These are phyloP conservation scores for Brassica juncea DNA, from an alignment of 345 rosid genomes.

Conservation along the genomic window DNA sequence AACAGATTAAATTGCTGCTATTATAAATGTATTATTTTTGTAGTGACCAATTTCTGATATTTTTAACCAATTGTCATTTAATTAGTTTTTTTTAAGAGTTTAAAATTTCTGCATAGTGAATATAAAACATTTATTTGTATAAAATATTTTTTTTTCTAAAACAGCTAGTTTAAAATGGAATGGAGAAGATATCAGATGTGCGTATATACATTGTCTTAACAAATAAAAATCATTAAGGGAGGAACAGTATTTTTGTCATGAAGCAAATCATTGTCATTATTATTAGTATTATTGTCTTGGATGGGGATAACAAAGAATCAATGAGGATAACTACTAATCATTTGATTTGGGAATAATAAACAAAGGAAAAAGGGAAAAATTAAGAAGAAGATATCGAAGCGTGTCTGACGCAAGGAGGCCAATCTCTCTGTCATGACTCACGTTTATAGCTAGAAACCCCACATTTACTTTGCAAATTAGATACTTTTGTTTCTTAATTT, in stretches of 20 bases:
- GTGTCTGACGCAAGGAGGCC: slow-evolving; percentile 41
- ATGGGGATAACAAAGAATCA: slow-evolving; percentile 23
- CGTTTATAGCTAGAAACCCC: slow-evolving; percentile 25
- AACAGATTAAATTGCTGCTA: too few relatives aligned
- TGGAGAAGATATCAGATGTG: too few relatives aligned
- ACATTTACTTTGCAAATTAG: slow-evolving; percentile 13
- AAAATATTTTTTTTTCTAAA: too few relatives aligned
- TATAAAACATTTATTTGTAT: too few relatives aligned
- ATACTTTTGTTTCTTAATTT: slow-evolving; percentile 13
- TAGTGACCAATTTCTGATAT: too few relatives aligned
- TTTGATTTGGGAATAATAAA: slow-evolving; percentile 33
- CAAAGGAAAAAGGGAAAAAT: slow-evolving; percentile 7
- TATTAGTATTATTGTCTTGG: slow-evolving; percentile 17
- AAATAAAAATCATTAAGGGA: neutral
- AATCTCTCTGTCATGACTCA: slow-evolving; percentile 39
- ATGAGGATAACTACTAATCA: slow-evolving; percentile 17
- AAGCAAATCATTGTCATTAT: slow-evolving; percentile 28
- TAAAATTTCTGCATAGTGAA: too few relatives aligned
- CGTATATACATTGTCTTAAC: neutral
- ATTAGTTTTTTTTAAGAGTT: too few relatives aligned
- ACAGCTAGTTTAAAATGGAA: too few relatives aligned
- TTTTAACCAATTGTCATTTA: too few relatives aligned
- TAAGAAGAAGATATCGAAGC: slow-evolving; percentile 25
- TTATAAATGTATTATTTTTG: too few relatives aligned
- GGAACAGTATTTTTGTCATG: slow-evolving; percentile 4